Percentiles rank a stretch among this genome's conserved stretches.
Conservation (phyloP, 1,284 basidiomycete genomes). For the Papiliotrema flavescens region DNA sequence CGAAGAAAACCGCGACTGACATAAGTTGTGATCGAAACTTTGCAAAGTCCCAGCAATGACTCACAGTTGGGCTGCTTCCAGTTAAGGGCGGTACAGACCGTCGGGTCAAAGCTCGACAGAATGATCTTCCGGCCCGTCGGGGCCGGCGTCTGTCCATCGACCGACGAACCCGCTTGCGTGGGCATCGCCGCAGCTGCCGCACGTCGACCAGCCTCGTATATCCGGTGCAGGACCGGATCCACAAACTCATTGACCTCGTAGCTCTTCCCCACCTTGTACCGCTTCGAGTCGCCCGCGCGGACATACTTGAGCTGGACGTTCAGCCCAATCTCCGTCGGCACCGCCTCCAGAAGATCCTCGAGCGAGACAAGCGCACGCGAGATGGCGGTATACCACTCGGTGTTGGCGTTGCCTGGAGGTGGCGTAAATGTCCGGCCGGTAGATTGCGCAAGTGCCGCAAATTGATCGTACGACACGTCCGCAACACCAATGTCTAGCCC, state of each 20-base stretch:
- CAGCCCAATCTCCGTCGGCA: constrained; percentile 70
- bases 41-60: constrained; percentile 47
- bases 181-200: too few relatives aligned
- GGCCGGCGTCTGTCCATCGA: constrained; percentile 10
- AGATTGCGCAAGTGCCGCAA: constrained; percentile 61
- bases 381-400: constrained; percentile 60
- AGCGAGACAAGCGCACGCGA: constrained; percentile 65
- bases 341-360: constrained; percentile 66
- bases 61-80: constrained; percentile 97
- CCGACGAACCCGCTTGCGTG: too few relatives aligned
- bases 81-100: constrained; percentile 72
- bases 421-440: constrained; percentile 49
- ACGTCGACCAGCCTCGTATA: constrained; percentile 61
- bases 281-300: constrained; percentile 52
- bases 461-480: constrained; percentile 78
- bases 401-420: constrained; percentile 33
- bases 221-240: constrained; percentile 72
- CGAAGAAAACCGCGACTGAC: constrained; percentile 92
- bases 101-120: constrained; percentile 83
- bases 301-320: constrained; percentile 73
- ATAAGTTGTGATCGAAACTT: constrained; percentile 2
- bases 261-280: constrained; percentile 52
- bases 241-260: constrained; percentile 75
- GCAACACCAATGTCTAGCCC: constrained; percentile 75
- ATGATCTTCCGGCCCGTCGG: constrained; percentile 63